Conservation (phyloP, 352 stramenopile genomes). For the Lagenidium sp. region DNA sequence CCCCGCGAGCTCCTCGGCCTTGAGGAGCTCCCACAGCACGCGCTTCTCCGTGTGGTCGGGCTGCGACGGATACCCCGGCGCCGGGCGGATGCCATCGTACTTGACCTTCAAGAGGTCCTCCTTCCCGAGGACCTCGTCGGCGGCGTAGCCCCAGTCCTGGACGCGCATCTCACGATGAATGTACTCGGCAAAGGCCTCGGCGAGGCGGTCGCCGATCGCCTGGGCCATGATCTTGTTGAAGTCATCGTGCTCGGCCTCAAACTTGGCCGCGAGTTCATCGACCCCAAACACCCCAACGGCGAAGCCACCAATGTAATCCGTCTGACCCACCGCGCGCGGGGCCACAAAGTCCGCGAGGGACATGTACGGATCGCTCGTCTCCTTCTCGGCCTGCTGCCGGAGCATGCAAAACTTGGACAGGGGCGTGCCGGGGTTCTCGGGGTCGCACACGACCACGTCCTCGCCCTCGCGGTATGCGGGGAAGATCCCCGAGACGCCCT, state of each 20-base stretch:
- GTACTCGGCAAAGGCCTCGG: conserved; percentile 94
- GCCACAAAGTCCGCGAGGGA: conserved; percentile 94
- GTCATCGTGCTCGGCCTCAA: conserved; percentile 93
- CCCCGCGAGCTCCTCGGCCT: conserved; percentile 89
- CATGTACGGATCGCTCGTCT: conserved; percentile 92
- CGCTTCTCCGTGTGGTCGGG: conserved; percentile 97
- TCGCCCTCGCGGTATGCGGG: conserved; percentile 90
- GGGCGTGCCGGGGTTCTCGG: conserved; percentile 59
- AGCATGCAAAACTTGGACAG: conserved; percentile 95
- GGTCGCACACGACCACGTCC: conserved; percentile 93
- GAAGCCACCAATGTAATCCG: conserved; percentile 93
- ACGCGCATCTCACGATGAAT: conserved; percentile 94
- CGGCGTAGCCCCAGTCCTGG: conserved; percentile 95
- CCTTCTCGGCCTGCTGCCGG: conserved; percentile 95
- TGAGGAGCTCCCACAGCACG: conserved; percentile 94
- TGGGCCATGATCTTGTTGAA: conserved; percentile 99
- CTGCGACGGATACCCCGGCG: conserved; percentile 96
- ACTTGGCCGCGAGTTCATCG: conserved; percentile 89
- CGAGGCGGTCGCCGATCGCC: conserved; percentile 49
- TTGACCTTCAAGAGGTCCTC: conserved; percentile 97
- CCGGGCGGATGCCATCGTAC: conserved; percentile 96
- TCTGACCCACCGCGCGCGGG: conserved; percentile 20
- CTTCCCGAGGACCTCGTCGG: conserved; percentile 84
- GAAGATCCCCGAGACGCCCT: conserved; percentile 92
- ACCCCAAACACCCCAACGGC: conserved; percentile 95